Base-by-base conservation (phyloP, 768 basidiomycete species). In the Leccinum obscurum region DNA sequence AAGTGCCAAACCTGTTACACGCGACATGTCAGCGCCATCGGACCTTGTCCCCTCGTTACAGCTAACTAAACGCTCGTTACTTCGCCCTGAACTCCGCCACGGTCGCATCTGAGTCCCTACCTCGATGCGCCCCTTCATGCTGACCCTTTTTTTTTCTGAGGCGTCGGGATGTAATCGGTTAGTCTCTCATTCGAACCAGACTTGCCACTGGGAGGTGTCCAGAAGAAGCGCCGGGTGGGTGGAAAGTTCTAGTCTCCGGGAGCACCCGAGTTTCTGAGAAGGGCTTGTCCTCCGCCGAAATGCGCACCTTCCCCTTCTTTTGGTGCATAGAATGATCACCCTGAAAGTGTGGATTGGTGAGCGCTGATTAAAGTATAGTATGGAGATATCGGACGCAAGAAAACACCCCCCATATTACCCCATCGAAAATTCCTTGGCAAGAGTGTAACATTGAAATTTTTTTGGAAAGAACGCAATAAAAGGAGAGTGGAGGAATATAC, bases 371-470 rank as follows among this genome's bases (percentile, higher is more conserved):
- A 20, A 11, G 39, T 11, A 41, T n/a, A 20, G 30, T 15, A 17
- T 17, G 15, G n/a, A 5, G 14, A 26, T 37, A 46, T 5, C 4
- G 37, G 58, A 41, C 7, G 28, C 32, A 34, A 34, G 32, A 11
- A 44, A 28, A 9, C 32, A n/a, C 22, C 55, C 37, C 46, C 49
- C 44, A 6, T 10, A 55, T 60, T 57, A 24, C 62, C 58, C 54
- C 3, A 55, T 35, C 20, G 50, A 56, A 30, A 44, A 34, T 52
- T 30, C 17, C 28, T 28, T 51, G 50, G 50, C 2, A 52, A 28
- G 13, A 34, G 11, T 10, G 52, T 49, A 49, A 26, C 7, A 49
- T 24, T 49, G 48, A 26, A 49, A 4, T 2, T 35, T 32, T 30
- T 35, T 35, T 6, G 13, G 44, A 46, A 46, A 46, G 44, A 20